Evolutionary conservation across 495 filamentous ascomycete species (phyloP), one percentile per base, ranked within the genome.

Genomic region (Tuber umbilicatum): DNA sequence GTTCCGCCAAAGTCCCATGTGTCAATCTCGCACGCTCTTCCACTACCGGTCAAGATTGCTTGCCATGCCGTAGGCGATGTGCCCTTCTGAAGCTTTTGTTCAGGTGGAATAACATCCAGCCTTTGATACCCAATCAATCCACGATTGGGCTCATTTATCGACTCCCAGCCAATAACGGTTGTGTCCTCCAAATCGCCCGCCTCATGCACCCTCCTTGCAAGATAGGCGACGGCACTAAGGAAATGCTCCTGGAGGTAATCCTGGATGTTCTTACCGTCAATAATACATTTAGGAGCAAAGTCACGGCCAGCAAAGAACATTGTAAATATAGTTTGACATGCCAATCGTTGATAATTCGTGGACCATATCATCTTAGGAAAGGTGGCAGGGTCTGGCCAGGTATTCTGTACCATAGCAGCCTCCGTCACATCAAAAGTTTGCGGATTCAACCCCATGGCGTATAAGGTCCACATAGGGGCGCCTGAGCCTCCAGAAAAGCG

Each of bases 281-380:
- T 94, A 72, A 97, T 91, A 75, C 94, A 97, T 78, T 97, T 97
- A 12, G 96, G 96, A 14, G 96, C 92, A 86, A 97, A 99, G 78
- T 94, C 93, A 70, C 87, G 87, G n/a, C 95, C 95, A 14, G 86
- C 96, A 31, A 90, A 93, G 81, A 91, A 93, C 50, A 91, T 81
- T 1, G 91, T 92, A 78, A 91, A 93, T 70, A 93, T 90, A 27
- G 89, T 89, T 82, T 91, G 89, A 79, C 90, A 91, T 27, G 88
- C 90, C 60, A 93, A 82, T 21, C 91, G 86, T 31, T 88, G 91
- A 80, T 99, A 99, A 80, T 99, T 98, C 37, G 95, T 99, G 69
- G 94, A 93, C 95, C 95, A 99, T 35, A 97, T 93, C 95, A 99
- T 99, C 84, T 98, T 98, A 5, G 95, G 96, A 81, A 95, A 99